A percentile compares a stretch with the other conserved stretches of the same genome.
Conservation (phyloP, 371 early-diverging fungal species). For the Apophysomyces variabilis region DNA sequence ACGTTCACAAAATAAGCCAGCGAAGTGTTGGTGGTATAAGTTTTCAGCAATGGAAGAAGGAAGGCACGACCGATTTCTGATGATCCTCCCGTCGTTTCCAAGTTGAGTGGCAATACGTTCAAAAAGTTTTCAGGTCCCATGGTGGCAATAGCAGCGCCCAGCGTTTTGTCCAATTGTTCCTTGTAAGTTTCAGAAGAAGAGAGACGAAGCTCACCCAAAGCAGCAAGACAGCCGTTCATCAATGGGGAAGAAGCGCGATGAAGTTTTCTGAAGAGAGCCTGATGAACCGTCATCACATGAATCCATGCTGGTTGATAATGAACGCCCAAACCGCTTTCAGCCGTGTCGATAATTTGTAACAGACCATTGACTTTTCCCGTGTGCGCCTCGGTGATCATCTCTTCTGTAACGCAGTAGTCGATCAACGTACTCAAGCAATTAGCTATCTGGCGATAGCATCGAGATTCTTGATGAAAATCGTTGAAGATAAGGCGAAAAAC, state of each 20-base stretch:
- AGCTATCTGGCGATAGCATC: constrained; percentile 58
- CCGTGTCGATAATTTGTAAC: constrained; percentile 51
- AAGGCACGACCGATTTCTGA: constrained; percentile 76
- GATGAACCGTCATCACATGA: constrained; percentile 75
- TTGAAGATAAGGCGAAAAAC: constrained; percentile 77
- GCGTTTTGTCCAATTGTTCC: constrained; percentile 80
- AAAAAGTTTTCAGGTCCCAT: constrained; percentile 85
- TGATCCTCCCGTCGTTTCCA: constrained; percentile 61
- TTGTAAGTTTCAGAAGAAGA: constrained; percentile 84
- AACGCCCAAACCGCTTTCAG: constrained; percentile 71
- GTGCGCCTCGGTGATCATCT: constrained; percentile 63
- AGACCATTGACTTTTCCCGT: constrained; percentile 45
- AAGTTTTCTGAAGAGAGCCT: constrained; percentile 76
- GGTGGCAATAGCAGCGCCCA: constrained; percentile 80
- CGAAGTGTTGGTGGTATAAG: constrained; percentile 78
- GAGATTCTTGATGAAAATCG: constrained; percentile 71
- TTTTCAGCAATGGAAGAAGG: constrained; percentile 80
- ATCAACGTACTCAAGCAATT: constrained; percentile 72
- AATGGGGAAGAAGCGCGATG: constrained; percentile 67
- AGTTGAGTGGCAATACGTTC: constrained; percentile 85
- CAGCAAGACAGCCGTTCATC: constrained; percentile 64
- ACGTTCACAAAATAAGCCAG: constrained; percentile 74
- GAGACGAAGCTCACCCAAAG: constrained; percentile 82
- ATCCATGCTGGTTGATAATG: constrained; percentile 85
- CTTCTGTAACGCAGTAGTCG: constrained; percentile 71